Evolutionary conservation across 768 basidiomycete genomes (phyloP).

Genomic region (Auricularia sp.): DNA sequence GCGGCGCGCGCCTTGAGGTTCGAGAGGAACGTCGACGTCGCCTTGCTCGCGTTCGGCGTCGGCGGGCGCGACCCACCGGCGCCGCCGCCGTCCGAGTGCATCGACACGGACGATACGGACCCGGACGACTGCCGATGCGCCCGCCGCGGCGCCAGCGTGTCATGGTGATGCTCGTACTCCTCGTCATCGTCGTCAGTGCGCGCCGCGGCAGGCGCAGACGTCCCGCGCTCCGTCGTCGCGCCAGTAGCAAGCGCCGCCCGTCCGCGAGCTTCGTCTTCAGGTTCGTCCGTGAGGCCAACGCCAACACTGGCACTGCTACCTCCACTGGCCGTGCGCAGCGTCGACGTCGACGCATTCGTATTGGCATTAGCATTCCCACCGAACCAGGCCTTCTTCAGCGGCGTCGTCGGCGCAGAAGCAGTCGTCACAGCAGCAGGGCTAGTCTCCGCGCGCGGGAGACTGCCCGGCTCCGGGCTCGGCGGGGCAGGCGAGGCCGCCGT

Average conservation of each 20-base stretch:
- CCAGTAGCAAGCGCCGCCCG: background rate
- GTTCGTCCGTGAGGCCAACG: background rate
- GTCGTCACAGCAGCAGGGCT: background rate
- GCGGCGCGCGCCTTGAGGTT: slow-evolving; percentile 63
- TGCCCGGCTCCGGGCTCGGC: background rate
- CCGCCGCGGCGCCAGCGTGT: background rate
- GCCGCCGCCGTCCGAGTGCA: slow-evolving; percentile 34
- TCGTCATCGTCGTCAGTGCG: background rate
- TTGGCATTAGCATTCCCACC: background rate
- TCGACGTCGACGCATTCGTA: background rate
- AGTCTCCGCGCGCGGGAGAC: background rate
- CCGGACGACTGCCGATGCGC: background rate
- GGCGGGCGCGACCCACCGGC: slow-evolving; percentile 26
- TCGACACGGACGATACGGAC: slow-evolving; percentile 28
- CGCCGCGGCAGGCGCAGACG: background rate
- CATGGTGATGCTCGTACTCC: background rate
- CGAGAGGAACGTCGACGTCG: slow-evolving; percentile 52
- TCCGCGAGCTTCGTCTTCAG: background rate
- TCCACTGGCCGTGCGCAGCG: background rate
- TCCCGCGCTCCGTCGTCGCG: background rate
- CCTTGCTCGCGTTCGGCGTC: slow-evolving; percentile 20
- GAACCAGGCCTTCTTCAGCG: background rate
- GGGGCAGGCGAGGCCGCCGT: too few relatives aligned
- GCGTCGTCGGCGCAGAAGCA: background rate
- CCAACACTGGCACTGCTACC: background rate